Evolutionary conservation across 1,284 basidiomycete species (phyloP).

Genomic region (Rhodotorula sp.): DNA sequence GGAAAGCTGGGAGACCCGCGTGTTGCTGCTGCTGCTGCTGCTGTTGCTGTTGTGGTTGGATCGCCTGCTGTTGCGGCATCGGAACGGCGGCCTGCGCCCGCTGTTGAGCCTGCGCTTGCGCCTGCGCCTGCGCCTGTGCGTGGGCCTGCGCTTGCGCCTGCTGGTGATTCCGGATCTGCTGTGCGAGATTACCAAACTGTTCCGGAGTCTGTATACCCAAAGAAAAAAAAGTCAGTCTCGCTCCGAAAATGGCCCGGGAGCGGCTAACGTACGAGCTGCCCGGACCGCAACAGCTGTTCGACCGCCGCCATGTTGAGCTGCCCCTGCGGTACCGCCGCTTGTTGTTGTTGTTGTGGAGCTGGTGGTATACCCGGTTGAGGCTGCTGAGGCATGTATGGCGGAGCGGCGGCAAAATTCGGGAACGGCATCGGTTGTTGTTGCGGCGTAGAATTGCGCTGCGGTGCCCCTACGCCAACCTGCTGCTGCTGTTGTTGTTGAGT

Average conservation of each 20-base stretch:
- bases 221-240: not conserved
- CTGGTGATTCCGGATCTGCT: conserved; percentile 26
- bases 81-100: not conserved
- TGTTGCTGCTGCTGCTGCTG: not conserved
- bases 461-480: not conserved
- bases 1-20: not conserved
- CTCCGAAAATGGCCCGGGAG: not conserved
- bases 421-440: not conserved
- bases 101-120: not conserved
- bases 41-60: conserved; percentile 5
- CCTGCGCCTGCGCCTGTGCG: not conserved
- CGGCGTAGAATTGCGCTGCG: conserved; percentile 1
- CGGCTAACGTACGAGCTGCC: conserved; percentile 20
- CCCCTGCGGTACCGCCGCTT: not conserved
- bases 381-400: conserved; percentile 2
- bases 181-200: conserved; percentile 23
- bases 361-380: not conserved
- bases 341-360: not conserved
- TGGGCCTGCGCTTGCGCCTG: conserved; percentile 17
- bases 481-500: not conserved
- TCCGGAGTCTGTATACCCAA: conserved; percentile 14
- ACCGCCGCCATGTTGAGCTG: conserved; percentile 31
- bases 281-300: conserved; percentile 27
- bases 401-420: not conserved
- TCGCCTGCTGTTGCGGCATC: conserved; percentile 9